Percentiles rank a stretch among this genome's conserved stretches.
phyloP scores from a whole-genome alignment of 331 rosid genomes.

The Quercus tomentella region DNA sequence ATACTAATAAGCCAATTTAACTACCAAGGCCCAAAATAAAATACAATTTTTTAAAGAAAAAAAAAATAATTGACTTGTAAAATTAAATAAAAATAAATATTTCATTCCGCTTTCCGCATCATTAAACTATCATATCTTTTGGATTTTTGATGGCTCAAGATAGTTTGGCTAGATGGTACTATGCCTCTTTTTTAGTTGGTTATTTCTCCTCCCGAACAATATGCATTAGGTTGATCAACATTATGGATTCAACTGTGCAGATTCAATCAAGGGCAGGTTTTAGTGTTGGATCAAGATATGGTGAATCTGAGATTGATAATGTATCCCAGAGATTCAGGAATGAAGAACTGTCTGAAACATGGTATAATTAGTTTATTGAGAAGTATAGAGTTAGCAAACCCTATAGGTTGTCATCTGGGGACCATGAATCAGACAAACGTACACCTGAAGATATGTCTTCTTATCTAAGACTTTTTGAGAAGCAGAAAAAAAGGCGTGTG shows the following conservation, averaged over 20 bases:
- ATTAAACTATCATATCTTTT: background rate
- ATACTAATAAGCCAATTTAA: too few relatives aligned
- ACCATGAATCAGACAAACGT: conserved; percentile 61
- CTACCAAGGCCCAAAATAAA: too few relatives aligned
- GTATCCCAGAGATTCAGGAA: conserved; percentile 46
- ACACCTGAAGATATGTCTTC: conserved; percentile 72
- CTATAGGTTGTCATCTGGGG: conserved; percentile 43
- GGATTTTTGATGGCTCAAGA: background rate
- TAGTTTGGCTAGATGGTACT: background rate
- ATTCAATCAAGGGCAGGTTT: conserved; percentile 51
- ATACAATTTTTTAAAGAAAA: too few relatives aligned
- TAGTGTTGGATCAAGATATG: conserved; percentile 51
- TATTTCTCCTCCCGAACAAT: background rate
- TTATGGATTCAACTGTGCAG: conserved; percentile 39
- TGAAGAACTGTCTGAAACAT: conserved; percentile 72
- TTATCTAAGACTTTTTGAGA: conserved; percentile 38
- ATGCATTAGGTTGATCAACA: background rate
- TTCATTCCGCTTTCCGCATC: background rate
- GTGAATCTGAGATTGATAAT: conserved; percentile 57
- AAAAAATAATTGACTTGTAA: too few relatives aligned
- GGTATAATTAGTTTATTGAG: conserved; percentile 78
- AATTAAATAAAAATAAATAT: too few relatives aligned
- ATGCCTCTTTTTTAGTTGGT: background rate
- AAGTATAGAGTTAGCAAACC: conserved; percentile 50
- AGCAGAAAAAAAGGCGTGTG: conserved; percentile 59